Base-by-base conservation (phyloP, 129 eudicot species). In the Silybum marianum region DNA sequence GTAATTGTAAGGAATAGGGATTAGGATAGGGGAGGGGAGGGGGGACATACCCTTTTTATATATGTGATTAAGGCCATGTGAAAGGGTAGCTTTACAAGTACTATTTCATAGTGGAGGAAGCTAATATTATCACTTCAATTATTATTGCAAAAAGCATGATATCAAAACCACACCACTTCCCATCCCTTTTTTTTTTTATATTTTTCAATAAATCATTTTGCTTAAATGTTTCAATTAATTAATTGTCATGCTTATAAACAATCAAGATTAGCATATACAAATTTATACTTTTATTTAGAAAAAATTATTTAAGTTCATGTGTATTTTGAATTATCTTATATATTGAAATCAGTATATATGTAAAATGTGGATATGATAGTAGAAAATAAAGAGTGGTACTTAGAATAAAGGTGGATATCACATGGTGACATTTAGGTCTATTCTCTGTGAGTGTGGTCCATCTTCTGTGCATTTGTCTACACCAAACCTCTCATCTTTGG, bases 111-210 rank as follows among this genome's bases (percentile, higher is more conserved):
- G 88, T 84, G 84, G 88, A 42, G 81, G 77, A 22, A 75, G 23
- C 66, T 58, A 75, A 68, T 80, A 84, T 84, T 51, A 71, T 83
- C 34, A 79, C 87, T 24, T 80, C 85, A 82, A 83, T 83, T 80
- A 83, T 87, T 75, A 79, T 76, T 76, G 80, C 78, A 78, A 81
- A 77, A 85, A 85, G 88, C 83, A 85, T 72, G 68, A 79, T 75
- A 71, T 75, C 74, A 79, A 68, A 60, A 77, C 78, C 81, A 80
- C 78, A 60, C 74, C 78, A 58, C 23, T 6, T 54, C 8, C 21
- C 23, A 13, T 72, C 24, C 14, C 60, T 40, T 32, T 25, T 9
- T 68, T 7, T 21, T 9, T 68, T 7, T 21, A 23, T 4, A 11
- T 23, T 11, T 24, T 24, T 69, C 36, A 22, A 22, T 12, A 25